Evolutionary conservation across 495 filamentous ascomycete species (phyloP).

Genomic region (Usnea hakonensis): DNA sequence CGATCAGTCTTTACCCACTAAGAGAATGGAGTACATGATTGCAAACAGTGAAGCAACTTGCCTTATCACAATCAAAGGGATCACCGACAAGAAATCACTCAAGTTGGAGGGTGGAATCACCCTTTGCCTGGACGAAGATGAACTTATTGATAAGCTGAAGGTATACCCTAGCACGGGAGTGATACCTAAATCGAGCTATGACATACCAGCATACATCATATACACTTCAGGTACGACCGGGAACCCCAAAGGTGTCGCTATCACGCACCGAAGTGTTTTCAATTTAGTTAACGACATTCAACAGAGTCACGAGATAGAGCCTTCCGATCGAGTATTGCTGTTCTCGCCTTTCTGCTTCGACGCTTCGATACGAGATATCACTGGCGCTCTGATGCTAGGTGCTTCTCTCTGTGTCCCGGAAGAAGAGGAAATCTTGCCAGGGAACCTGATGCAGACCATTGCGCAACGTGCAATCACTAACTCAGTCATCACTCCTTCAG

Average conservation of each 20-base stretch:
- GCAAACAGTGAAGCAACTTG: not conserved
- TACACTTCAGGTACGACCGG: conserved; percentile 15
- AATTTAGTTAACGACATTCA: not conserved
- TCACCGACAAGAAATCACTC: not conserved
- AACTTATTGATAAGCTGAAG: not conserved
- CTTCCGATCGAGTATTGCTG: not conserved
- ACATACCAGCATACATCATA: conserved; percentile 2
- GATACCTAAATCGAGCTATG: not conserved
- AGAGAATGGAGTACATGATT: conserved; percentile 7
- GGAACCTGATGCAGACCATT: conserved; percentile 1
- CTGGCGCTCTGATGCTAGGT: not conserved
- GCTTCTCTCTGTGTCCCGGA: conserved; percentile 1
- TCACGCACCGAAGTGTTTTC: conserved; percentile 2
- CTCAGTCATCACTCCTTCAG: conserved; percentile 4
- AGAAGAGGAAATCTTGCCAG: conserved; percentile 3
- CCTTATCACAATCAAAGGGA: not conserved
- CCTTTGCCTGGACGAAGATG: not conserved
- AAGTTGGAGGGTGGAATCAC: not conserved
- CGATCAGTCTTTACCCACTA: not conserved
- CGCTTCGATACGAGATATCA: conserved; percentile 6
- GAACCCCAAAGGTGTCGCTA: conserved; percentile 13
- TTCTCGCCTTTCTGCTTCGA: conserved; percentile 5
- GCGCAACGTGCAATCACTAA: not conserved
- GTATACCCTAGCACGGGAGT: not conserved
- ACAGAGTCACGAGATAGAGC: not conserved